Evolutionary conservation across 768 basidiomycete species (phyloP).

Genomic region (Pleurotus tuber-regium): DNA sequence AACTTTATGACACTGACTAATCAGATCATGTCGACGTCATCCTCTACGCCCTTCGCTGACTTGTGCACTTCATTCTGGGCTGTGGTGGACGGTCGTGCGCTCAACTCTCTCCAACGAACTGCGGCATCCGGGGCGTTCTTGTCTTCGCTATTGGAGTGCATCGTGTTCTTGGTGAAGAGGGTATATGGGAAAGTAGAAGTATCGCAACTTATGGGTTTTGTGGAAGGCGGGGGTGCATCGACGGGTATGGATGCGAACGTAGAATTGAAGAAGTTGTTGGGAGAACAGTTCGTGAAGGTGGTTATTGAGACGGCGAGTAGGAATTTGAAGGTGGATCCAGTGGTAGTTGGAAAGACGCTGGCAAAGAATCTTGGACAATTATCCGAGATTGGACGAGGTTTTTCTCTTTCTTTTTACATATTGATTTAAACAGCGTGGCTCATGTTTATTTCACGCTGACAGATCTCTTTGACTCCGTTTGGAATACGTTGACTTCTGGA

Average conservation of each 20-base stretch:
- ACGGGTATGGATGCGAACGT: too few relatives aligned
- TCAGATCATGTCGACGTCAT: conserved; percentile 29
- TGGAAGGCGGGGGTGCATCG: too few relatives aligned
- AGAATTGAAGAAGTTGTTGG: conserved; percentile 31
- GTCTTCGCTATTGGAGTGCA: conserved; percentile 67
- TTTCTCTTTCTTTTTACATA: too few relatives aligned
- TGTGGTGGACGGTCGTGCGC: conserved; percentile 66
- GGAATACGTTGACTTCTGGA: conserved; percentile 36
- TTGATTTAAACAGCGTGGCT: too few relatives aligned
- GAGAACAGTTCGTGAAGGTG: conserved; percentile 40
- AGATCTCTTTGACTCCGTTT: conserved; percentile 51
- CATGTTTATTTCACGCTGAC: too few relatives aligned
- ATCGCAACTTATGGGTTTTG: too few relatives aligned
- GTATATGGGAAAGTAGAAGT: conserved; percentile 22
- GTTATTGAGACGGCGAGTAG: conserved; percentile 46
- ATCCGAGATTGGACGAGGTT: too few relatives aligned
- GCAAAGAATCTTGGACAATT: too few relatives aligned
- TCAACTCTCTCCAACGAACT: conserved; percentile 54
- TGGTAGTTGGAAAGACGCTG: conserved; percentile 40
- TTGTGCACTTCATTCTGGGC: conserved; percentile 83
- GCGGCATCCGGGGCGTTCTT: conserved; percentile 64
- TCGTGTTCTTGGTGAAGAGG: conserved; percentile 53
- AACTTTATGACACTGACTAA: neutral
- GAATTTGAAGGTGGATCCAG: conserved; percentile 45
- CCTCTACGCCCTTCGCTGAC: conserved; percentile 33